These are phyloP conservation scores for Sporothrix globosa DNA, from an alignment of 2,329 filamentous ascomycete genomes.

Conservation along the genomic window DNA sequence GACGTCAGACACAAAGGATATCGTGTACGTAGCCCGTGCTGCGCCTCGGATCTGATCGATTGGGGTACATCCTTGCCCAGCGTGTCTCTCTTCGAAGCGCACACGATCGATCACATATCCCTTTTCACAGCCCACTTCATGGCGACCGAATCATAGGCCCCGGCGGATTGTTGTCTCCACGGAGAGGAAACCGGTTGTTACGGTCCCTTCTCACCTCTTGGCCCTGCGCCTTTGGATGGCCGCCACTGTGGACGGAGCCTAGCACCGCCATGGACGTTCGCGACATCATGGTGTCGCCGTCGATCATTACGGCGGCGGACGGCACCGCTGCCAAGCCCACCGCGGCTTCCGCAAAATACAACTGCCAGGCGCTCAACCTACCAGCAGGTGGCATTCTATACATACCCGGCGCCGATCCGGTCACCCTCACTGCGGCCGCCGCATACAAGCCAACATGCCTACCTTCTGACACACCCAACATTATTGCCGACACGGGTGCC, in stretches of 20 bases:
- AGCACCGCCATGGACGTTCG: slow-evolving; percentile 31
- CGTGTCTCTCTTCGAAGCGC: neutral
- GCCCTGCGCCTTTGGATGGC: slow-evolving; percentile 34
- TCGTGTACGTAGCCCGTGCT: slow-evolving; percentile 13
- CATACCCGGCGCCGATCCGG: slow-evolving; percentile 55
- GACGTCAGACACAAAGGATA: neutral
- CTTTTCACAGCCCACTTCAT: slow-evolving; percentile 12
- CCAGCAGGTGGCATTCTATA: slow-evolving; percentile 53
- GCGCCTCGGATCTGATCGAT: neutral
- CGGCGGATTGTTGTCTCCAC: slow-evolving; percentile 15
- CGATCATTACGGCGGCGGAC: slow-evolving; percentile 21
- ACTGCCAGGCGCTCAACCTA: slow-evolving; percentile 50
- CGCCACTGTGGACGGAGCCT: slow-evolving; percentile 40
- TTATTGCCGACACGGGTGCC: slow-evolving; percentile 43
- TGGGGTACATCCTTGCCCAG: neutral
- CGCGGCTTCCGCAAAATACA: slow-evolving; percentile 9
- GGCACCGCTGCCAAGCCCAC: slow-evolving; percentile 14
- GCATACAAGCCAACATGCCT: slow-evolving; percentile 63
- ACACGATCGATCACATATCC: neutral
- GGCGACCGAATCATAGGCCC: slow-evolving; percentile 18
- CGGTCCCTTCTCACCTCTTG: neutral
- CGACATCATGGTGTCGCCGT: slow-evolving; percentile 31
- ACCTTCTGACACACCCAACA: slow-evolving; percentile 46
- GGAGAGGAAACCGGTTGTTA: neutral
- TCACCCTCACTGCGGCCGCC: slow-evolving; percentile 63